A percentile compares a stretch with the other conserved stretches of the same genome.
phyloP scores from a whole-genome alignment of 495 filamentous ascomycete species.

The Margaritispora aquatica region DNA sequence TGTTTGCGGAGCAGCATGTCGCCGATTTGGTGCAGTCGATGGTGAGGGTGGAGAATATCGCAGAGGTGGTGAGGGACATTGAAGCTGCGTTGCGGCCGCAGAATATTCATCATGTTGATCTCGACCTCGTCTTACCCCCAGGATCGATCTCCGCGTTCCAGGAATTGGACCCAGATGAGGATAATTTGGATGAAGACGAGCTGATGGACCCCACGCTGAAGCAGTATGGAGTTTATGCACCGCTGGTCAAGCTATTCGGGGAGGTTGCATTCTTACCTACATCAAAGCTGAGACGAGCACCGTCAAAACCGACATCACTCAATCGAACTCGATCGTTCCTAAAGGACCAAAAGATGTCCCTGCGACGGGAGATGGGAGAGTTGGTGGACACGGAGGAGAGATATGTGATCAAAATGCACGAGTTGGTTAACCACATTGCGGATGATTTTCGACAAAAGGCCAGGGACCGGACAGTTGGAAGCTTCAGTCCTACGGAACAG shows the following conservation, averaged over 20 bases:
- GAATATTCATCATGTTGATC: conserved; percentile 72
- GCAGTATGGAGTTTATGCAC: conserved; percentile 68
- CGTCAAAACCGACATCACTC: conserved; percentile 75
- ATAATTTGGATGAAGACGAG: conserved; percentile 47
- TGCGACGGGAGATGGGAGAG: conserved; percentile 87
- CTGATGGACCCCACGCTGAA: conserved; percentile 51
- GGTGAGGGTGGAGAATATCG: conserved; percentile 66
- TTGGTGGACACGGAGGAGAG: conserved; percentile 89
- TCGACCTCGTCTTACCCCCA: conserved; percentile 79
- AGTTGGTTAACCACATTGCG: conserved; percentile 69
- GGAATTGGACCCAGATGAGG: conserved; percentile 43
- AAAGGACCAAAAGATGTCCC: conserved; percentile 71
- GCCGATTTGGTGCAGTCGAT: conserved; percentile 82
- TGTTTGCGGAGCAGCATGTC: conserved; percentile 90
- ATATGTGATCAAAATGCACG: conserved; percentile 80
- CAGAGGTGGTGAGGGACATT: conserved; percentile 64
- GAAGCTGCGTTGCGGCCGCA: conserved; percentile 68
- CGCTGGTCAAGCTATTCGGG: conserved; percentile 71
- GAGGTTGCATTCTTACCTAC: conserved; percentile 83
- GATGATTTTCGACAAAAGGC: conserved; percentile 67
- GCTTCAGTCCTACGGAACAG: conserved; percentile 65
- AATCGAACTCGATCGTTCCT: conserved; percentile 67
- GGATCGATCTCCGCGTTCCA: conserved; percentile 59
- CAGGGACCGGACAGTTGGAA: conserved; percentile 46
- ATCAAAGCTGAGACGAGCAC: conserved; percentile 75